Conservation (phyloP, 805 yeast species). For the Komagataella pastoris region DNA sequence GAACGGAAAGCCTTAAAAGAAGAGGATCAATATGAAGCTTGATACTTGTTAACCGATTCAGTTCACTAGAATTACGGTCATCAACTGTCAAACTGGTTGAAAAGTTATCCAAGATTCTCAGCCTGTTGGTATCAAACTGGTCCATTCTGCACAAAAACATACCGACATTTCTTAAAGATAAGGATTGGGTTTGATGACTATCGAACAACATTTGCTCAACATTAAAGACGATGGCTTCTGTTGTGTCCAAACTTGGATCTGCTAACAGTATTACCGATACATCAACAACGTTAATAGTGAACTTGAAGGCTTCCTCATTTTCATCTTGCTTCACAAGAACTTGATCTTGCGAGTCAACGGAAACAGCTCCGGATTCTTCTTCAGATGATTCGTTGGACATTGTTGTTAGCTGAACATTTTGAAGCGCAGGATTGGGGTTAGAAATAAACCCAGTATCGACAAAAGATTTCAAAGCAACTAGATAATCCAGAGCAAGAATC, state of each 20-base stretch:
- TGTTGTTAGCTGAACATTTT: neutral
- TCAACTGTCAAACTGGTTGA: slow-evolving; percentile 68
- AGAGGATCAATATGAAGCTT: slow-evolving; percentile 70
- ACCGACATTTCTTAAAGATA: slow-evolving; percentile 70
- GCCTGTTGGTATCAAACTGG: slow-evolving; percentile 39
- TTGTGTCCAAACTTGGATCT: slow-evolving; percentile 49
- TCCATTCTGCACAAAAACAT: slow-evolving; percentile 77
- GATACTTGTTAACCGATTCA: slow-evolving; percentile 46
- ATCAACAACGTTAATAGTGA: slow-evolving; percentile 57
- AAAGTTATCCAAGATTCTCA: slow-evolving; percentile 81
- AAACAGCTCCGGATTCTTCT: neutral
- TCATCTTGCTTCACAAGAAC: slow-evolving; percentile 4
- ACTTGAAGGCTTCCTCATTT: slow-evolving; percentile 21
- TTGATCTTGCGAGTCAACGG: neutral
- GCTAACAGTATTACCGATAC: slow-evolving; percentile 73
- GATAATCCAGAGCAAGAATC: slow-evolving; percentile 75
- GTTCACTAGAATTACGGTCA: slow-evolving; percentile 46
- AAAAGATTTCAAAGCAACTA: slow-evolving; percentile 63
- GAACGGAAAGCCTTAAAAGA: slow-evolving; percentile 64
- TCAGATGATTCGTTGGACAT: neutral
- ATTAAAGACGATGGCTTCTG: slow-evolving; percentile 86
- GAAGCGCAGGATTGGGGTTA: neutral
- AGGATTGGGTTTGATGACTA: slow-evolving; percentile 49
- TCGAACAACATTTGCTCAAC: slow-evolving; percentile 67
- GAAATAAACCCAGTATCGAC: slow-evolving; percentile 17